Conservation (phyloP, 768 basidiomycete genomes). For the Fomitopsis pulvina region DNA sequence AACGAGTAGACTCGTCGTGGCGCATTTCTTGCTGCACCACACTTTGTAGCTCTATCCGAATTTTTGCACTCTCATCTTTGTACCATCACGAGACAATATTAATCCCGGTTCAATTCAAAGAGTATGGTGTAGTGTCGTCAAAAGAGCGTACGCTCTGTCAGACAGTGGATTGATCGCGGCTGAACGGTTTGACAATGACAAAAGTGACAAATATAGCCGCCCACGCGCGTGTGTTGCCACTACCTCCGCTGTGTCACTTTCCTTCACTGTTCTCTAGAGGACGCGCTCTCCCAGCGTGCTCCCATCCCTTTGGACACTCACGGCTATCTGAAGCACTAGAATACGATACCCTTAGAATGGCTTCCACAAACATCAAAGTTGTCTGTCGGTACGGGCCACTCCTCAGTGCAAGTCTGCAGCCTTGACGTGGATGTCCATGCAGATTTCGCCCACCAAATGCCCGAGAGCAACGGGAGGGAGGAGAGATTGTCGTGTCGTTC, state of each 20-base stretch:
- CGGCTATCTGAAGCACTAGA: conserved; percentile 4
- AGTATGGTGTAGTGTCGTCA: not conserved
- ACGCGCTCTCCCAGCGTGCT: conserved; percentile 12
- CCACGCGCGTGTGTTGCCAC: conserved; percentile 7
- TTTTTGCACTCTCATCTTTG: not conserved
- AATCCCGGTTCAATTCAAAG: not conserved
- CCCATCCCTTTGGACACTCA: conserved; percentile 12
- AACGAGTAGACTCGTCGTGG: conserved; percentile 34
- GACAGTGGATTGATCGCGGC: not conserved
- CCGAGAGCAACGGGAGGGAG: conserved; percentile 81
- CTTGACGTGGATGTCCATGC: conserved; percentile 1
- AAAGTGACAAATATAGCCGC: conserved; percentile 20
- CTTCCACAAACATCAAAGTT: conserved; percentile 93
- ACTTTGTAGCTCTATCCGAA: conserved; percentile 1
- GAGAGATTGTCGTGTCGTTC: conserved; percentile 86
- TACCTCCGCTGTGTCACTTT: conserved; percentile 4
- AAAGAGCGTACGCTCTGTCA: not conserved
- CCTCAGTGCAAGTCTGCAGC: conserved; percentile 4
- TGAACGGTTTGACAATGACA: conserved; percentile 19
- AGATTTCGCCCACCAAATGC: conserved; percentile 96
- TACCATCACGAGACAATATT: conserved; percentile 5
- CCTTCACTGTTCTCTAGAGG: conserved; percentile 4
- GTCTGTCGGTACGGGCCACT: conserved; percentile 81
- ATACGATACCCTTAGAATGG: conserved; percentile 43
- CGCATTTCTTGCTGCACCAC: not conserved